A percentile compares a stretch with the other conserved stretches of the same genome.
phyloP scores from a whole-genome alignment of 1,139 yeast genomes.

The Yamadazyma triangularis region DNA sequence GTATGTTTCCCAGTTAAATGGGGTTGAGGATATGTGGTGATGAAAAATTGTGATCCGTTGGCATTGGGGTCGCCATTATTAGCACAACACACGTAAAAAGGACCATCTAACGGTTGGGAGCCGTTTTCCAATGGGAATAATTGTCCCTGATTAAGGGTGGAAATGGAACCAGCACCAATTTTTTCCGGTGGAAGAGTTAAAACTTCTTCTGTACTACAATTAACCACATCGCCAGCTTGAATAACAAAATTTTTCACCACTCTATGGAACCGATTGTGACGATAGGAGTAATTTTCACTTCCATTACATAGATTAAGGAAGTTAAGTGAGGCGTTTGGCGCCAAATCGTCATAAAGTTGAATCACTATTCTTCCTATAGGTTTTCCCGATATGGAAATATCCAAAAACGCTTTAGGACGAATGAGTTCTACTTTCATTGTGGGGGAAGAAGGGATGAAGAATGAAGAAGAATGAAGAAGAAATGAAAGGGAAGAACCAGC shows the following conservation, averaged over 20 bases:
- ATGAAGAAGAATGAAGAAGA: too few species aligned
- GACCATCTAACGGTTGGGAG: slow-evolving; percentile 37
- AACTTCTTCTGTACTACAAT: slow-evolving; percentile 22
- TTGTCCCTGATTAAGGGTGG: slow-evolving; percentile 29
- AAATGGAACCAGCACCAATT: slow-evolving; percentile 52
- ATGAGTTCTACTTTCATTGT: slow-evolving; percentile 31
- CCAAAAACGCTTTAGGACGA: slow-evolving; percentile 47
- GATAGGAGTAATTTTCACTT: slow-evolving; percentile 26
- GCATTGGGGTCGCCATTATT: slow-evolving; percentile 45
- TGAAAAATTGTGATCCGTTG: slow-evolving; percentile 76
- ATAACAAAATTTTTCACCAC: slow-evolving; percentile 72
- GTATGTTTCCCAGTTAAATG: slow-evolving; percentile 76
- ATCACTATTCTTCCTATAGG: slow-evolving; percentile 61
- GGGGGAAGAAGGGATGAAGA: slow-evolving; percentile 13
- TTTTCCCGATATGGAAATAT: slow-evolving; percentile 46
- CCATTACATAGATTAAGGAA: slow-evolving; percentile 42
- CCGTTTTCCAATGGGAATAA: slow-evolving; percentile 63
- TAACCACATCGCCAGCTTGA: slow-evolving; percentile 66
- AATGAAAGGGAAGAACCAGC: too few species aligned
- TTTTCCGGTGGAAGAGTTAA: slow-evolving; percentile 26
- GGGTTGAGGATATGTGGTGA: slow-evolving; percentile 65
- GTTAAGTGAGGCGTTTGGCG: slow-evolving; percentile 59
- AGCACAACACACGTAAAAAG: slow-evolving; percentile 68
- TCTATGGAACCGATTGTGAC: slow-evolving; percentile 55
- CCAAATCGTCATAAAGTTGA: slow-evolving; percentile 47